Base-by-base conservation (phyloP, 768 basidiomycete species). In the Russula dissimulans region DNA sequence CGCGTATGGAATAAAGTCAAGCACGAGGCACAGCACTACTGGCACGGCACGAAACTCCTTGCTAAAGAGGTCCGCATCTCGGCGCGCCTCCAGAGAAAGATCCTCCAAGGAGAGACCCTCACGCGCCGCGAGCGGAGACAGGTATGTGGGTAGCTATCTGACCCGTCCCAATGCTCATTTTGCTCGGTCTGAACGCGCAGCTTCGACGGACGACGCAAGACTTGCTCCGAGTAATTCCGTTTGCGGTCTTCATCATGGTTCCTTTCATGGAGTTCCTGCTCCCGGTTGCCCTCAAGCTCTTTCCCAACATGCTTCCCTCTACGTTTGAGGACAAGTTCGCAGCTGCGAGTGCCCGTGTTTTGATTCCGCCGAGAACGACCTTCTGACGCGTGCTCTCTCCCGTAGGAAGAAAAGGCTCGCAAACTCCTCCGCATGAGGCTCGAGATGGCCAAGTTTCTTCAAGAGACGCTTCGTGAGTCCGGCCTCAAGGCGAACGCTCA, bases 401-500 rank as follows among this genome's bases (percentile, higher is more conserved):
- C 54, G 34, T 45, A 97, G 91, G 92, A 97, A 72, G 97, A 98
- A 75, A 99, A 99, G 72, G 84, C 95, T 69, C 86, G 95, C 67
- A 98, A 97, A 70, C 79, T 97, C 3, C 85, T 99, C 47, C 86
- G 93, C 59, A 92, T 97, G 31, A 82, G 95, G 59, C 79, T 99
- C 39, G 95, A 97, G 71, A 98, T 97, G 95, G 97, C 97, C 67
- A 98, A 99, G 70, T 99, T 98, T 79, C 79, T 99, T 29, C 95
- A 97, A 68, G 97, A 99, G 72, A 98, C 97, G 0, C 81, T 99
- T 47, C 84, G 91, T 42, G 97, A 97, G 75, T 92, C 89, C 1
- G 93, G 92, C 42, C 78, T 97, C 60, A 94, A 91, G 71, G 91
- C 91, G 9, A 91, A 91, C 61, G 85, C 87, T 18, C 93, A 95